Conservation (phyloP, 2,329 filamentous ascomycete species). For the Fusarium globosum region DNA sequence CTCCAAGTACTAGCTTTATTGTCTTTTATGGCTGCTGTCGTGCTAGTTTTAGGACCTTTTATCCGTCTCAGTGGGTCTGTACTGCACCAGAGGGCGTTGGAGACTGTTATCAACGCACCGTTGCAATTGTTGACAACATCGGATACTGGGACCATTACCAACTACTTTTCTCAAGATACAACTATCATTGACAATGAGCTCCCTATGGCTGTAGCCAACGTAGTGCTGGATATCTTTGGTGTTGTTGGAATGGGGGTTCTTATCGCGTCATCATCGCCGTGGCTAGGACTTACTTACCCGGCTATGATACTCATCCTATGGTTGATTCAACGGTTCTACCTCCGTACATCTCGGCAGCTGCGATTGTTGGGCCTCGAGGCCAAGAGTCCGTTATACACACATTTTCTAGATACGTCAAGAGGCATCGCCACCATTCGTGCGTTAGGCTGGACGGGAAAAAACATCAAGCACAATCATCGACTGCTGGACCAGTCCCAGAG, state of each 20-base stretch:
- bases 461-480: neutral
- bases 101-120: constrained; percentile 51
- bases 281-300: neutral
- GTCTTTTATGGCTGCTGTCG: constrained; percentile 30
- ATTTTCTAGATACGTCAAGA: neutral
- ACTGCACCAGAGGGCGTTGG: constrained; percentile 49
- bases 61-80: constrained; percentile 45
- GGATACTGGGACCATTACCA: constrained; percentile 55
- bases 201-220: constrained; percentile 49
- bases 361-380: neutral
- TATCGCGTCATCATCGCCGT: neutral
- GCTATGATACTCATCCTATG: neutral
- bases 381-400: neutral
- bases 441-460: neutral
- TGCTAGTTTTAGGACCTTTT: constrained; percentile 34
- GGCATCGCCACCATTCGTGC: neutral
- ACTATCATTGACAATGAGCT: constrained; percentile 55
- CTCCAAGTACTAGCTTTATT: constrained; percentile 27
- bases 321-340: neutral
- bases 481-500: neutral
- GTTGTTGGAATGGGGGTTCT: constrained; percentile 54
- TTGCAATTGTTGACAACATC: constrained; percentile 55
- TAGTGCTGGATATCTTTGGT: constrained; percentile 28
- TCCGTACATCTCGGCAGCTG: neutral
- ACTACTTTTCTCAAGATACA: constrained; percentile 59